Conservation (phyloP, 2,329 filamentous ascomycete genomes). For the Sclerotinia minor region DNA sequence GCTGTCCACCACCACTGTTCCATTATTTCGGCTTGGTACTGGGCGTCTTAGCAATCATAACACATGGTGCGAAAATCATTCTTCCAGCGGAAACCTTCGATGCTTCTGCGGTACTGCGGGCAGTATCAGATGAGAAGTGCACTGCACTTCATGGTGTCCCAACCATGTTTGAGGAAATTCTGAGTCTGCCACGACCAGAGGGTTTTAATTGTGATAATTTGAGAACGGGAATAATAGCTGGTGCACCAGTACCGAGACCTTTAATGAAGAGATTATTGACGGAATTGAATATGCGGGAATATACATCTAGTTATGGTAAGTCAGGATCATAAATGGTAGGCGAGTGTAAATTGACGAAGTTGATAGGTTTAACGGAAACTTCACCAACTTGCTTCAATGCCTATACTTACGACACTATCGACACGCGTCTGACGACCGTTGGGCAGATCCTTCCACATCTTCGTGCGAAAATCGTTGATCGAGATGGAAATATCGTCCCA, state of each 20-base stretch:
- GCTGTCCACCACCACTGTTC: constrained; percentile 75
- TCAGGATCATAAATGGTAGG: background rate
- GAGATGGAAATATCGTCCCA: constrained; percentile 53
- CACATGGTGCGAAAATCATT: constrained; percentile 65
- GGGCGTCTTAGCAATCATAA: constrained; percentile 44
- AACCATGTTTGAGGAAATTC: constrained; percentile 58
- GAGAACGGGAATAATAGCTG: constrained; percentile 76
- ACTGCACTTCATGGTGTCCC: constrained; percentile 80
- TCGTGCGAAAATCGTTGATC: constrained; percentile 68
- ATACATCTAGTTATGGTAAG: constrained; percentile 49
- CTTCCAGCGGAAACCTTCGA: constrained; percentile 77
- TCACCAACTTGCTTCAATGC: constrained; percentile 81
- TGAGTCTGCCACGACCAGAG: constrained; percentile 26
- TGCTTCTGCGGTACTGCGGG: constrained; percentile 62
- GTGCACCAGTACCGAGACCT: constrained; percentile 72
- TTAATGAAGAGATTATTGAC: constrained; percentile 72
- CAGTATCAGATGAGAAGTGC: constrained; percentile 65
- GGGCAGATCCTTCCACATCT: constrained; percentile 75
- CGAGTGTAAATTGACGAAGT: background rate
- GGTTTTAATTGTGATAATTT: constrained; percentile 49
- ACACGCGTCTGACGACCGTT: constrained; percentile 67
- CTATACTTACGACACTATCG: constrained; percentile 69
- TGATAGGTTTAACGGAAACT: constrained; percentile 65
- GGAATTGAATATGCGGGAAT: constrained; percentile 69
- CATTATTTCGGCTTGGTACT: constrained; percentile 82